Percentiles rank a stretch among this genome's conserved stretches.
Evolutionary conservation across 371 early-diverging fungal species (phyloP).

Genomic region (Coemansia sp.): DNA sequence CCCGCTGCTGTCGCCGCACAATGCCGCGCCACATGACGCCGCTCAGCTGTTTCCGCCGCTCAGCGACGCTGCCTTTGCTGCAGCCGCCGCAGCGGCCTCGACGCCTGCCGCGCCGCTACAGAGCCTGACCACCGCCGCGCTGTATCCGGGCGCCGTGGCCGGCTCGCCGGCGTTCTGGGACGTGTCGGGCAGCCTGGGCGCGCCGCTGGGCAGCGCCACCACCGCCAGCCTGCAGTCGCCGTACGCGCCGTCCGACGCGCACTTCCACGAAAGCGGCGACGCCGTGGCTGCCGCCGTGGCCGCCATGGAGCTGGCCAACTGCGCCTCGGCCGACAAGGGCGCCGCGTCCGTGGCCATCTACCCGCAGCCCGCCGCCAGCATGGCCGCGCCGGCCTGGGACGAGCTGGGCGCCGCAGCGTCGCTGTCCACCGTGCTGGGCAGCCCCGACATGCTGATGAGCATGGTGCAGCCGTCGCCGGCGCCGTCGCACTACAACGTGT

Average conservation of each 20-base stretch:
- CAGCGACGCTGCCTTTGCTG: slow-evolving; percentile 23
- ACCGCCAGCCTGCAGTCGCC: slow-evolving; percentile 7
- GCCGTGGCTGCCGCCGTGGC: slow-evolving; percentile 5
- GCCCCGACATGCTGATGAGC: slow-evolving; percentile 36
- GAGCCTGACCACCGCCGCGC: slow-evolving; percentile 16
- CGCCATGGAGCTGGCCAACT: slow-evolving; percentile 7
- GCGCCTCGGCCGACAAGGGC: background rate
- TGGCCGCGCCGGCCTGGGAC: slow-evolving; percentile 14
- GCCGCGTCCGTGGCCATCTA: slow-evolving; percentile 29
- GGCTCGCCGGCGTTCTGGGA: slow-evolving; percentile 44
- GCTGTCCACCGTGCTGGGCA: slow-evolving; percentile 26
- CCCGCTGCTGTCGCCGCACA: background rate
- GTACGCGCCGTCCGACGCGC: background rate
- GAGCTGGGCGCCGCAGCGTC: slow-evolving; percentile 15
- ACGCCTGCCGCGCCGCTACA: background rate
- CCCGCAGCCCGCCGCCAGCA: slow-evolving; percentile 15
- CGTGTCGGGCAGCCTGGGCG: slow-evolving; percentile 9
- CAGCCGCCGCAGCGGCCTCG: slow-evolving; percentile 14
- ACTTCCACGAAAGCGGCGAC: background rate
- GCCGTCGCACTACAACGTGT: slow-evolving; percentile 22
- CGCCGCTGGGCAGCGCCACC: background rate
- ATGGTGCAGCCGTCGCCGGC: slow-evolving; percentile 41
- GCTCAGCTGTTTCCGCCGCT: slow-evolving; percentile 35
- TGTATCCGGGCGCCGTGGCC: slow-evolving; percentile 14
- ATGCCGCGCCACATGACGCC: slow-evolving; percentile 22